Evolutionary conservation across 2,329 filamentous ascomycete genomes (phyloP), one percentile per base, ranked within the genome.

Genomic region (Penicillium sp.): DNA sequence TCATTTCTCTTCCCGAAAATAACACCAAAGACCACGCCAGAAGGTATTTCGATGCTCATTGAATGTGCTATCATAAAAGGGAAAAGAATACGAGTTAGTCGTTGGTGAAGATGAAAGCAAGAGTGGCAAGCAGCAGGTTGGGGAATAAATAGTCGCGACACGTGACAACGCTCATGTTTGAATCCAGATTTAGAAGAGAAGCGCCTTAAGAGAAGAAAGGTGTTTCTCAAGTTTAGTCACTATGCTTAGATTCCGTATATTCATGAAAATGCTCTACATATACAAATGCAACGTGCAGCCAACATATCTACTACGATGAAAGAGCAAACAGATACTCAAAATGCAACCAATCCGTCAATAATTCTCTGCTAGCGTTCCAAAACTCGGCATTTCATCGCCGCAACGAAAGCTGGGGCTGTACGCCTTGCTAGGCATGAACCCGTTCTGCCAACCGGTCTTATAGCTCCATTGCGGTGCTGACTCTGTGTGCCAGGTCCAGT

Each of bases 401-500:
- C 91, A 94, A 70, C 88, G 87, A 70, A 92, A 94, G n/a, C 83
- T 81, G 38, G 88, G 84, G 23, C 87, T 79, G 73, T 90, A 92
- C 0, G 91, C 90, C 80, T 91, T 90, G 45, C 81, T 75, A 2
- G 95, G 95, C 79, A 99, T 77, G 52, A 93, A 81, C 0, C 92
- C 93, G 66, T 88, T 83, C 78, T 93, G 88, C 81, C 95, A 97
- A 0, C 73, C 76, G 2, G 73, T 74, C 9, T 71, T 74, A 52
- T 79, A 80, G 75, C 93, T 97, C 95, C 95, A 99, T 79, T 97
- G 92, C 63, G 88, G 83, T 53, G 91, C 89, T 67, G 79, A 84
- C 82, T 98, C 94, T 31, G 94, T 97, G 79, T 93, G 87, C 94
- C 95, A 96, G 38, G 93, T 98, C 95, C 95, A 99, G 80, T 99